A percentile compares a stretch with the other conserved stretches of the same genome.
These are phyloP conservation scores for Thalassiosira exigua DNA, from an alignment of 352 stramenopile species.

Conservation along the genomic window DNA sequence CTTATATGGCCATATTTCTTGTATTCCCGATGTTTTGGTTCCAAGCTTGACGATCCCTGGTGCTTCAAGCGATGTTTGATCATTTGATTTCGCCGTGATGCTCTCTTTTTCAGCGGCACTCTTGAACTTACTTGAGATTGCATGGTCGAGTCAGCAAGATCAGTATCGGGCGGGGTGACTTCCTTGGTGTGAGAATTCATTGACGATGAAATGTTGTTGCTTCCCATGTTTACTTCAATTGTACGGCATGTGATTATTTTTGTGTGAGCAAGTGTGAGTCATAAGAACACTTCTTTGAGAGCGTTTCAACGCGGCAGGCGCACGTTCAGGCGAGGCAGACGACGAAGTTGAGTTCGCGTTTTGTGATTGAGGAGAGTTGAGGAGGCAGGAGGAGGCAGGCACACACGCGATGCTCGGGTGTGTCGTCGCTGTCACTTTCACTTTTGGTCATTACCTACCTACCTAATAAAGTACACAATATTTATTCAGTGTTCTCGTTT, in stretches of 20 bases:
- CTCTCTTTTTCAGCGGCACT: conserved; percentile 20
- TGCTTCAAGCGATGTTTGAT: conserved; percentile 17
- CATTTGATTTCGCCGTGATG: neutral
- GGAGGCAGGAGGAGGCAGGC: too few species aligned
- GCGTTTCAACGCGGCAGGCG: neutral
- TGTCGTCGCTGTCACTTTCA: too few species aligned
- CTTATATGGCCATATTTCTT: conserved; percentile 25
- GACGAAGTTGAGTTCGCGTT: too few species aligned
- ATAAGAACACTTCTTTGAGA: neutral
- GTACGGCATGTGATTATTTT: neutral
- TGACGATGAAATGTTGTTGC: neutral
- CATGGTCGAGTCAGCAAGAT: neutral
- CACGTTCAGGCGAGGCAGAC: too few species aligned
- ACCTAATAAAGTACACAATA: too few species aligned
- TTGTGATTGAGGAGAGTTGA: too few species aligned
- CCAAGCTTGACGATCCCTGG: conserved; percentile 13
- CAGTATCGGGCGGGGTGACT: neutral
- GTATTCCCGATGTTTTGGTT: conserved; percentile 27
- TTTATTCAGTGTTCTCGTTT: too few species aligned
- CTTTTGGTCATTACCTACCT: too few species aligned
- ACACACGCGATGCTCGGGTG: too few species aligned
- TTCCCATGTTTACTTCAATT: neutral
- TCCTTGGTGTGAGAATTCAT: conserved; percentile 2
- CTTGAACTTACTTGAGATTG: neutral
- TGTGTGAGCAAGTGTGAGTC: neutral